Percentiles rank a stretch among this genome's conserved stretches.
phyloP scores from a whole-genome alignment of 2,329 filamentous ascomycete genomes.

The Mycosphaerella sp. region DNA sequence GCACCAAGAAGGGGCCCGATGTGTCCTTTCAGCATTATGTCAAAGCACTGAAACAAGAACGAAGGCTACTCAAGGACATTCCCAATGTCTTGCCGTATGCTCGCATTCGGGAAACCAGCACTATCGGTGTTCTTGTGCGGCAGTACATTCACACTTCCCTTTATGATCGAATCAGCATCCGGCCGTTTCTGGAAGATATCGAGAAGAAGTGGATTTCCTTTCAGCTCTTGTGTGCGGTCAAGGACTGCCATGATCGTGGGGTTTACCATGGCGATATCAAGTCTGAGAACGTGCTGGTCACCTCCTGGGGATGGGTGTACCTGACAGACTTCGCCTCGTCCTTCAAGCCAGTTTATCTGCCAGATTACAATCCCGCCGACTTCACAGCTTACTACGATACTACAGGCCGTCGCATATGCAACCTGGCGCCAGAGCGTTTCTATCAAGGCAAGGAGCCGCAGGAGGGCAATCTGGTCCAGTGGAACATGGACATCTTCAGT shows the following conservation, averaged over 20 bases:
- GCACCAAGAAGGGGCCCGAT: constrained; percentile 74
- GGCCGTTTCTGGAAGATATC: constrained; percentile 92
- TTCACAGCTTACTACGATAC: constrained; percentile 98
- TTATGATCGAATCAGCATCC: constrained; percentile 93
- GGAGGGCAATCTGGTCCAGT: constrained; percentile 39
- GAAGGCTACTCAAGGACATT: constrained; percentile 69
- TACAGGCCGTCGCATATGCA: constrained; percentile 84
- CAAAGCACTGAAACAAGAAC: constrained; percentile 74
- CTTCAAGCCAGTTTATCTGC: constrained; percentile 89
- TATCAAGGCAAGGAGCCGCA: constrained; percentile 59
- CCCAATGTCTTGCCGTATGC: constrained; percentile 90
- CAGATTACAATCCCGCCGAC: constrained; percentile 93
- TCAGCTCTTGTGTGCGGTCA: constrained; percentile 83
- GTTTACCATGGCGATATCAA: constrained; percentile 98
- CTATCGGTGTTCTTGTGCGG: constrained; percentile 84
- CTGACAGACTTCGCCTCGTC: constrained; percentile 94
- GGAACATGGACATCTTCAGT: constrained; percentile 99
- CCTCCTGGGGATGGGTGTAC: constrained; percentile 99
- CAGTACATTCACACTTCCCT: constrained; percentile 95
- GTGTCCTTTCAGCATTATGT: constrained; percentile 77
- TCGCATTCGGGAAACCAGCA: constrained; percentile 82
- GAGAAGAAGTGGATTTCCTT: constrained; percentile 99
- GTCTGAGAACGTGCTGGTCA: constrained; percentile 92
- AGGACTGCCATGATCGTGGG: constrained; percentile 83
- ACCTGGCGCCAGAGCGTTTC: constrained; percentile 90